Evolutionary conservation across 2,329 filamentous ascomycete genomes (phyloP).

Genomic region (Chaetomium olivaceum): DNA sequence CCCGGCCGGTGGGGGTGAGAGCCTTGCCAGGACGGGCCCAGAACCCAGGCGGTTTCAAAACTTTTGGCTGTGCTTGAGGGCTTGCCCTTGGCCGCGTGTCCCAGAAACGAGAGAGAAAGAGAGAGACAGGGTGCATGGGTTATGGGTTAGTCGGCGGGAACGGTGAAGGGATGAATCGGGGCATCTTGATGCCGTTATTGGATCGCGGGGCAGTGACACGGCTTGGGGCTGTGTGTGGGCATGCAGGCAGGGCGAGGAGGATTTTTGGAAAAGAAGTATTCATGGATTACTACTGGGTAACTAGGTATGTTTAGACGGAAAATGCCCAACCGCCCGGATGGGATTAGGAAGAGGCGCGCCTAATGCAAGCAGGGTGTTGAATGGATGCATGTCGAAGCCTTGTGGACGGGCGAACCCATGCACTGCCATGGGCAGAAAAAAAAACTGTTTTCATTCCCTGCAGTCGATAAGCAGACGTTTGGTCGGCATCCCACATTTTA

Average conservation of each 20-base stretch:
- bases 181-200: conserved; percentile 5
- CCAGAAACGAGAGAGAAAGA: neutral
- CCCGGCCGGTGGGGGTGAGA: neutral
- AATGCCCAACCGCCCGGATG: neutral
- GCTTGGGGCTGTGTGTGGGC: conserved; percentile 6
- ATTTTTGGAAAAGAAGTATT: neutral
- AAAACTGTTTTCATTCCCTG: no score
- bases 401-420: no score
- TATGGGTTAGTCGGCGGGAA: neutral
- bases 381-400: conserved; percentile 7
- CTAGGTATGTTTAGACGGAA: neutral
- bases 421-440: no score
- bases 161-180: neutral
- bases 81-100: conserved; percentile 13
- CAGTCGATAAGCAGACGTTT: no score
- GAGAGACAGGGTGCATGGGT: neutral
- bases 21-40: conserved; percentile 15
- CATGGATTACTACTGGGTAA: neutral
- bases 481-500: no score
- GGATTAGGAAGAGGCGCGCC: neutral
- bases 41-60: conserved; percentile 22
- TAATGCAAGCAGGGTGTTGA: neutral
- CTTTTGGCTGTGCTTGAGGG: conserved; percentile 11
- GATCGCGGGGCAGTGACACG: conserved; percentile 6
- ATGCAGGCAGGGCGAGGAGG: neutral